Evolutionary conservation across 2,329 filamentous ascomycete species (phyloP), one percentile per base, ranked within the genome.

Genomic region (Colletotrichum orbiculare): DNA sequence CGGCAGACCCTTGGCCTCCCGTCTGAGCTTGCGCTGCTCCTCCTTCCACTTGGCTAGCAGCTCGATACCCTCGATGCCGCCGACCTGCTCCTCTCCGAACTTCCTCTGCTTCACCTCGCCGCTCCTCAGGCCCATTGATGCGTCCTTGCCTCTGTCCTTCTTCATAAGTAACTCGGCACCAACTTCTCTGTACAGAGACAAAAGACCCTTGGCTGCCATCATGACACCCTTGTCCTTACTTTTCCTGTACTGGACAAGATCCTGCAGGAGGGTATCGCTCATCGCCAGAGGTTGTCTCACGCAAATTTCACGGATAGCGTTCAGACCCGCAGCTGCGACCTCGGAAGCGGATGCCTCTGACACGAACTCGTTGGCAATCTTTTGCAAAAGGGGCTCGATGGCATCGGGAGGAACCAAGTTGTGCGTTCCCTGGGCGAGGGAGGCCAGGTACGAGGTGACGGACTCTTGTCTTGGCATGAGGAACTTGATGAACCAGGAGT

Each of bases 181-280:
- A 12, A 97, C 91, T 74, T 98, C 94, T 70, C 96, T 86, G 81
- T 97, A 99, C 6, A 99, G 83, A 33, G 93, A 93, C 46, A 99
- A 83, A 7, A 99, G 82, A 68, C 96, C 95, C 76, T 96, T 95
- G 12, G 95, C 94, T 8, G 96, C 96, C 96, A 99, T 98, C 87
- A 97, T 94, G n/a, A 96, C 92, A 65, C 95, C 94, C 82, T 98
- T 99, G 75, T 99, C 96, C 76, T 99, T 99, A 75, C 93, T 97
- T 83, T 96, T 97, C 66, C 93, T 88, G 79, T 99, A 98, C 82
- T 96, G 91, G 9, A 98, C 94, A 56, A 99, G 81, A 82, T 99
- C 96, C 76, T 99, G 95, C 37, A 99, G 81, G n/a, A 99, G 81
- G 0, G 94, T 97, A 69, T 98, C 94, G 55, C 89, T 94, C 92